Evolutionary conservation across 1,284 basidiomycete genomes (phyloP), one percentile per base, ranked within the genome.

Genomic region (Naganishia liquefaciens): DNA sequence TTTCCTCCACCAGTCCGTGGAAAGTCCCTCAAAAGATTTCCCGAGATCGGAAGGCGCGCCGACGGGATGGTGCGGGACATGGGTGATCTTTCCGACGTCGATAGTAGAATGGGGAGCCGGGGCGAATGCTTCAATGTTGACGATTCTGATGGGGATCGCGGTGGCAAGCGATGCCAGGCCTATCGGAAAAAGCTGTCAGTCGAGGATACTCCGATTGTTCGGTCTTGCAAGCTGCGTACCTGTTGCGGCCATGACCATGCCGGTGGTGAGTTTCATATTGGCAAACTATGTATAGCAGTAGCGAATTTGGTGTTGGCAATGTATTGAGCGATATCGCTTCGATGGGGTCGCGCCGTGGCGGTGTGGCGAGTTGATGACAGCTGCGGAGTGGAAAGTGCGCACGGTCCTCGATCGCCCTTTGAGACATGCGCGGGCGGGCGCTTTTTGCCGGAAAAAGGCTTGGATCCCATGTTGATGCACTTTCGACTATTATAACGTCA

Each of bases 51-150:
- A 13, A 37, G 33, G 33, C 28, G 27, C 21, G 19, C 27, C 54
- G 19, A 23, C 40, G 6, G 27, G 30, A 4, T 27, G 7, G 27
- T 44, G 54, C 11, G 42, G 25, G 44, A 47, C 23, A 17, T 50
- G 46, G 3, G 21, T 60, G 57, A 60, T 60, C 6, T 33, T 17
- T 21, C 57, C 57, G 21, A 60, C 23, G 46, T 60, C 46, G 57
- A 60, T 25, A 25, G 5, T 19, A 13, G 1, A 4, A 3, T 33
- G 19, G 3, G 33, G 21, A 1, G 28, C 7, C 9, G 54, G 54
- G 11, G 54, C 54, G 23, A 60, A 9, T 3, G 57, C 57, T 3
- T 60, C 57, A 25, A 60, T 49, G 13, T 25, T 10, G 3, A 60
- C 46, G 46, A 60, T 60, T 3, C 57, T 21, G 23, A 60, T 60